Conservation (phyloP, 106 monocot genomes). For the Phalaenopsis aphrodite region DNA sequence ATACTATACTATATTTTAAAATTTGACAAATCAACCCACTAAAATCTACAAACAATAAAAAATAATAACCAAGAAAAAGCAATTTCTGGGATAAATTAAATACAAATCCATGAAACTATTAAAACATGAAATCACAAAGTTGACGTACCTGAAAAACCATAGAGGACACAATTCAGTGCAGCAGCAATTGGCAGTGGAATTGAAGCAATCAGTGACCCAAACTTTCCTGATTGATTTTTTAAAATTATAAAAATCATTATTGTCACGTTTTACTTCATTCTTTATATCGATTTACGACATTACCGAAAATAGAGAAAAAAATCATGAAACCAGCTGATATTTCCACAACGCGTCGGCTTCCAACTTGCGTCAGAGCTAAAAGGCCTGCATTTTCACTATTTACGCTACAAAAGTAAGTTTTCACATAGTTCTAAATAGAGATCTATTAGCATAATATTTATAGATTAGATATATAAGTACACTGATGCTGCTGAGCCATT, state of each 20-base stretch:
- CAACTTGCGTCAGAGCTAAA: slow-evolving; percentile 84
- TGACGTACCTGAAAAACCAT: slow-evolving; percentile 64
- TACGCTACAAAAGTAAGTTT: background rate
- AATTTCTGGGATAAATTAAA: background rate
- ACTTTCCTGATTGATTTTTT: slow-evolving; percentile 48
- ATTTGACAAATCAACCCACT: background rate
- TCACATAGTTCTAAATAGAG: background rate
- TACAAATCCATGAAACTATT: background rate
- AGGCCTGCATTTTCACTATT: slow-evolving; percentile 95
- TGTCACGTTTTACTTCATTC: background rate
- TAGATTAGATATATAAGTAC: slow-evolving; percentile 27
- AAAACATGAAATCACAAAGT: background rate
- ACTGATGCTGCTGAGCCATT: slow-evolving; percentile 79
- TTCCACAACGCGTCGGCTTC: slow-evolving; percentile 88
- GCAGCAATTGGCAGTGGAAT: slow-evolving; percentile 77
- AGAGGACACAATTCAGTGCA: slow-evolving; percentile 76
- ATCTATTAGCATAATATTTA: background rate
- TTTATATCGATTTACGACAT: background rate
- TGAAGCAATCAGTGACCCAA: slow-evolving; percentile 84
- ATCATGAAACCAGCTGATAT: slow-evolving; percentile 96
- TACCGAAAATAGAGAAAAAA: slow-evolving; percentile 98
- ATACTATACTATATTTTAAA: too few relatives aligned
- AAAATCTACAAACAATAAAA: background rate
- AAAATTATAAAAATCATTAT: background rate
- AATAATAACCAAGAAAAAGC: background rate